phyloP scores from a whole-genome alignment of 108 stramenopile species.

The Licmophora abbreviata region DNA sequence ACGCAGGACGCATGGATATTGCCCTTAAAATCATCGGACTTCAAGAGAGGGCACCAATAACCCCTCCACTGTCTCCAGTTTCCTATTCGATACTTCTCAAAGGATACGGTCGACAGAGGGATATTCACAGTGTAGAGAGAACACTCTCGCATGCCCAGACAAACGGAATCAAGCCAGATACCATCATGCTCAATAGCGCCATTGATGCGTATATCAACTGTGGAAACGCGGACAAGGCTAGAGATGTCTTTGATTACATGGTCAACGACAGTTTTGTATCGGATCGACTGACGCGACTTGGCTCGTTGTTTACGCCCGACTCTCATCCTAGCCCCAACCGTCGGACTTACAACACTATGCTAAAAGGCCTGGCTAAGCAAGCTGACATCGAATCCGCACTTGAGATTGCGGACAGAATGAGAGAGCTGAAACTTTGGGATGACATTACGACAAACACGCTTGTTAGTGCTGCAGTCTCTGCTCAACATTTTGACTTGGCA shows the following conservation, averaged over 20 bases:
- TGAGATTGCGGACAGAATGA: slow-evolving; percentile 36
- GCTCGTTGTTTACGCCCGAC: no score
- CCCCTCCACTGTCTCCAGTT: slow-evolving; percentile 59
- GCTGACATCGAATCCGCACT: slow-evolving; percentile 36
- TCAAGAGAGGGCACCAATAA: slow-evolving; percentile 49
- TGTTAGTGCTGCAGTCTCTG: slow-evolving; percentile 57
- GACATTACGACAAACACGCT: slow-evolving; percentile 76
- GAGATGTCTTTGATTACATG: slow-evolving; percentile 39
- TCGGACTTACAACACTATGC: slow-evolving; percentile 66
- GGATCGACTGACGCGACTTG: no score
- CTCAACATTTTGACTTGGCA: slow-evolving; percentile 51
- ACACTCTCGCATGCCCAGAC: slow-evolving; percentile 35
- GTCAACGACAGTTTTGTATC: slow-evolving; percentile 4
- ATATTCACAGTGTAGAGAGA: slow-evolving; percentile 52
- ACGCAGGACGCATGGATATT: slow-evolving; percentile 45
- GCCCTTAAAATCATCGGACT: slow-evolving; percentile 66
- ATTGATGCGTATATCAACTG: slow-evolving; percentile 80
- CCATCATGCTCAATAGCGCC: slow-evolving; percentile 60
- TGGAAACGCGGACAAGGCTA: slow-evolving; percentile 41
- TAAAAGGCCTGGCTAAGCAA: slow-evolving; percentile 62
- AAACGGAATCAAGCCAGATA: slow-evolving; percentile 45
- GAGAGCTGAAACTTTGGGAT: slow-evolving; percentile 46
- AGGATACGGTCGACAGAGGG: slow-evolving; percentile 56
- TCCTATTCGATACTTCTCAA: slow-evolving; percentile 73
- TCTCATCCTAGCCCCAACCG: slow-evolving; percentile 44